These are phyloP conservation scores for Exophiala phaeomuriformis DNA, from an alignment of 2,329 filamentous ascomycete genomes.

Conservation along the genomic window DNA sequence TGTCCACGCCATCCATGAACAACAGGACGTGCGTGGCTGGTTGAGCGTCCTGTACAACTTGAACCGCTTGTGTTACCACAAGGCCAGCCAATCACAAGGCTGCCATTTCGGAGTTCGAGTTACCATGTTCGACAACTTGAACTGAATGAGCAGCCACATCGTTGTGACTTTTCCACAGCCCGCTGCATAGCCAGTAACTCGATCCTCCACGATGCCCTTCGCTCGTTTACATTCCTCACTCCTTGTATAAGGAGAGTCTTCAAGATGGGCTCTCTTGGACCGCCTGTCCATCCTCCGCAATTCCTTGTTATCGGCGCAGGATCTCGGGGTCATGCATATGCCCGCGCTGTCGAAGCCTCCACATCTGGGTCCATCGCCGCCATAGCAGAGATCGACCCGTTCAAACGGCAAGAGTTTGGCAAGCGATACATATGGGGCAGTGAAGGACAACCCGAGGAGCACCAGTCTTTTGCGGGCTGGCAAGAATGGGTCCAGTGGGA, in stretches of 20 bases:
- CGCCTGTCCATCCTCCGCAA: constrained; percentile 8
- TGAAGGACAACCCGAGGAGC: constrained; percentile 42
- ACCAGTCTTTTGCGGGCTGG: constrained; percentile 68
- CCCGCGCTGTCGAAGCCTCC: constrained; percentile 54
- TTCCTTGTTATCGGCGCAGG: constrained; percentile 78
- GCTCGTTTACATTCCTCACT: neutral
- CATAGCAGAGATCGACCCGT: constrained; percentile 72
- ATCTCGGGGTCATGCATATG: constrained; percentile 69
- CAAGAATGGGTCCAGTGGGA: constrained; percentile 65
- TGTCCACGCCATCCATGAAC: too few relatives aligned
- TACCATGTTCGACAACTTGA: neutral
- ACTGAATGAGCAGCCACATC: neutral
- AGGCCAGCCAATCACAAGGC: constrained; percentile 2
- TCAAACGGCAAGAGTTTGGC: constrained; percentile 67
- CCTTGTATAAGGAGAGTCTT: neutral
- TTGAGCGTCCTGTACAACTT: neutral
- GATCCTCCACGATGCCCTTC: neutral
- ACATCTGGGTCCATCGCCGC: constrained; percentile 52
- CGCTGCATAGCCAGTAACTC: neutral
- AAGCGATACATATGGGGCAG: constrained; percentile 64
- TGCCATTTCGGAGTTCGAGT: neutral
- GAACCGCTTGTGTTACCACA: neutral
- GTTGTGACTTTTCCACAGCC: neutral
- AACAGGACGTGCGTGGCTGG: too few relatives aligned
- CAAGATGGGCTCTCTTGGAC: neutral